These are phyloP conservation scores for Hylodesmum podocarpum DNA, from an alignment of 306 rosid genomes.

Conservation along the genomic window DNA sequence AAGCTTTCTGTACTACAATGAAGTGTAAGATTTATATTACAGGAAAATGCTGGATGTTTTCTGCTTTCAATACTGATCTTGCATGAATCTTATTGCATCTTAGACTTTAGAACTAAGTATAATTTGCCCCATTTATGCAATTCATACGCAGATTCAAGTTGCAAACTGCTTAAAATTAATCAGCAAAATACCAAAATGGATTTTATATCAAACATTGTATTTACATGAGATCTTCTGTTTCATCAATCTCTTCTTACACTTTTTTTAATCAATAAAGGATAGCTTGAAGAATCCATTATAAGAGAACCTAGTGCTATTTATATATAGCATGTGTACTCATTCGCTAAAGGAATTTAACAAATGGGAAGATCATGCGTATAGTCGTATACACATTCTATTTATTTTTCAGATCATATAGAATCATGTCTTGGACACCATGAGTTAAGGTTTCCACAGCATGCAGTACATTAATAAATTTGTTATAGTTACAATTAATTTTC, in stretches of 20 bases:
- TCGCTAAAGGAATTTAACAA: background rate
- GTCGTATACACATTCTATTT: background rate
- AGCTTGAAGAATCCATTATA: slow-evolving; percentile 4
- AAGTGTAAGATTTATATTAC: slow-evolving; percentile 31
- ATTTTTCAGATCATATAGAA: background rate
- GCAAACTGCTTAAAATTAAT: slow-evolving; percentile 8
- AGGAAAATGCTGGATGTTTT: slow-evolving; percentile 29
- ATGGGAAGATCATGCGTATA: background rate
- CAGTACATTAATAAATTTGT: background rate
- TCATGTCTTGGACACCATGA: background rate
- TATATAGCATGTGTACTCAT: background rate
- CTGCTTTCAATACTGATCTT: slow-evolving; percentile 28
- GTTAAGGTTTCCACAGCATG: background rate
- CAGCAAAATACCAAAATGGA: background rate
- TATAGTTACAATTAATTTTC: background rate
- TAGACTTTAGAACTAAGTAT: background rate
- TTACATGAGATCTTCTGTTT: background rate
- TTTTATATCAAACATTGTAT: slow-evolving; percentile 3
- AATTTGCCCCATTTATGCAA: background rate
- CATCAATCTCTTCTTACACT: background rate
- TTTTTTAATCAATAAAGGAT: background rate
- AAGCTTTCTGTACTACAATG: slow-evolving; percentile 32
- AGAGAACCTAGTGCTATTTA: background rate
- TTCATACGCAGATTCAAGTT: background rate
- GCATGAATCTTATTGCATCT: background rate